Conservation (phyloP, 106 monocot genomes). For the Dendrobium officinale region DNA sequence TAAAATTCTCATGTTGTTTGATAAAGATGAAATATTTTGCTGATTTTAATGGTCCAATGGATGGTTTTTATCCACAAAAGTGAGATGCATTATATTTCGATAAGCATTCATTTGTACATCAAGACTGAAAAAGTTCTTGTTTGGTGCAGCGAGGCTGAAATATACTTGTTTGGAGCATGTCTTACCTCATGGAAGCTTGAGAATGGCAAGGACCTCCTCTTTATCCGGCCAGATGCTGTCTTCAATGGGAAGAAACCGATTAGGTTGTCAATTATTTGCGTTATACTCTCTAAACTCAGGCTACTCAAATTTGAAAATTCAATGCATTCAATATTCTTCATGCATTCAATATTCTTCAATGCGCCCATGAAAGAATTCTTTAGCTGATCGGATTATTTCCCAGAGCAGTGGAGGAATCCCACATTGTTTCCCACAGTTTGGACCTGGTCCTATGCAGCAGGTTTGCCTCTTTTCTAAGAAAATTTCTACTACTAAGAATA, state of each 20-base stretch:
- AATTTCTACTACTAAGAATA: not conserved
- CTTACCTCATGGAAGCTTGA: slow-evolving; percentile 78
- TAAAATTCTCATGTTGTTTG: not conserved
- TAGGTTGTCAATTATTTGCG: slow-evolving; percentile 36
- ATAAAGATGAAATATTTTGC: not conserved
- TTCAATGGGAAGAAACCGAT: slow-evolving; percentile 93
- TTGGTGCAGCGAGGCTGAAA: slow-evolving; percentile 68
- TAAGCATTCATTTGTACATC: slow-evolving; percentile 17
- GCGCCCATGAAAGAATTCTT: not conserved
- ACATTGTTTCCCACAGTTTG: slow-evolving; percentile 98
- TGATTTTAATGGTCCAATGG: not conserved
- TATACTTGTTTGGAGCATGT: slow-evolving; percentile 93
- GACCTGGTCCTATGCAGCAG: slow-evolving; percentile 94
- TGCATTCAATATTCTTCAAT: not conserved
- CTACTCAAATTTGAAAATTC: not conserved
- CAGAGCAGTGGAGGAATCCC: slow-evolving; percentile 91
- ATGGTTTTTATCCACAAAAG: not conserved
- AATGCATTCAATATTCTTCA: not conserved
- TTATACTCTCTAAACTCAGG: not conserved
- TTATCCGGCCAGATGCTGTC: slow-evolving; percentile 97
- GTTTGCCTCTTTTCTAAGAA: slow-evolving; percentile 20
- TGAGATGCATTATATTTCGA: not conserved
- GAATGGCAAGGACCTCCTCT: slow-evolving; percentile 71
- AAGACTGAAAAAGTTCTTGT: slow-evolving; percentile 48
- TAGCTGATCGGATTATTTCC: slow-evolving; percentile 8